Conservation (phyloP, 768 basidiomycete genomes). For the Strobilomyces confusus region DNA sequence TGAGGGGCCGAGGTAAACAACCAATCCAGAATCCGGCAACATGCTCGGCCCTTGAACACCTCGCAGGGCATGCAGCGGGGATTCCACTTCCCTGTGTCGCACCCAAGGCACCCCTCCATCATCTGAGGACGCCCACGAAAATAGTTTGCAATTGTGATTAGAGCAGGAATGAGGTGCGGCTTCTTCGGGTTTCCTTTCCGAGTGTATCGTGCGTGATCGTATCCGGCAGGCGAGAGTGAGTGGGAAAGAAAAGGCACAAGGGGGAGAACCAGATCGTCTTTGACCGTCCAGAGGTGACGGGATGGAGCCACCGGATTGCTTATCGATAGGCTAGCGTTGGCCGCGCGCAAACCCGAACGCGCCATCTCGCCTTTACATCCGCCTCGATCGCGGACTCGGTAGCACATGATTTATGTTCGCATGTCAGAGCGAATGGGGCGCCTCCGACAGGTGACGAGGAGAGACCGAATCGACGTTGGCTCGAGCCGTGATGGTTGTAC, state of each 20-base stretch:
- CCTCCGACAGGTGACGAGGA: neutral
- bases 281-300: neutral
- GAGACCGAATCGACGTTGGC: neutral
- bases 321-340: neutral
- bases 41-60: neutral
- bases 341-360: neutral
- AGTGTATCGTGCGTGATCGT: neutral
- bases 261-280: neutral
- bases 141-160: conserved; percentile 3
- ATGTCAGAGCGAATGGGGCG: neutral
- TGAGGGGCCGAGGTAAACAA: neutral
- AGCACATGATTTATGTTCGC: neutral
- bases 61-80: neutral
- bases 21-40: neutral
- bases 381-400: neutral
- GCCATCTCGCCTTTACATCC: neutral
- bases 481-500: neutral
- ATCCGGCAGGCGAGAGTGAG: neutral
- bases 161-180: neutral
- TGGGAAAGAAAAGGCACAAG: conserved; percentile 13
- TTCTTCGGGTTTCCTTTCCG: conserved; percentile 12
- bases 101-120: neutral
- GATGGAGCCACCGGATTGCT: neutral
- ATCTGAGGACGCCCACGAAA: neutral
- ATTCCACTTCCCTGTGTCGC: conserved; percentile 1